Evolutionary conservation across 345 rosid species (phyloP), one percentile per base, ranked within the genome.

Genomic region (Arabidopsis arenosa): DNA sequence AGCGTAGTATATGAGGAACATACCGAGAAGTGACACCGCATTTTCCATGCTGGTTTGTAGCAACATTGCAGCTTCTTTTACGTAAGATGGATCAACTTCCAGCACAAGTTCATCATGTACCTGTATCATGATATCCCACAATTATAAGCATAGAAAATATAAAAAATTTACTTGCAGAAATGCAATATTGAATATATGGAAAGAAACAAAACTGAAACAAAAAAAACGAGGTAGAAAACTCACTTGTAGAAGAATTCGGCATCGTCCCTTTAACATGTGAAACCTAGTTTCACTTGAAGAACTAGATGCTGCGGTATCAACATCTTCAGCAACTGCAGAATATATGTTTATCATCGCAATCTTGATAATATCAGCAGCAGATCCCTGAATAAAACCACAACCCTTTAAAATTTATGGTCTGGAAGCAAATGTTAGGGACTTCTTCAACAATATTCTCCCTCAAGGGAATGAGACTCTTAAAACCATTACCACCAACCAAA

Each of bases 301-400:
- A 79, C 75, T 81, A 73, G 84, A 69, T 56, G 68, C 85, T 71
- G 74, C 68, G 39, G 30, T 54, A 40, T 79, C 78, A 77, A 62
- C 80, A 61, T 85, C 86, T 72, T 80, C 91, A 80, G 71, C 83
- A 68, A 92, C 83, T 26, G 85, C 79, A 8, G 85, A 79, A 82
- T 92, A 80, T 69, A 94, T 81, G 41, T 86, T 89, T 74, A 92
- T 85, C 98, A 89, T 94, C 11, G 97, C 98, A 72, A 90, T 88
- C 87, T 94, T 94, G 75, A 94, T 94, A 77, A 92, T 84, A 76
- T 94, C 98, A 68, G 98, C 98, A 72, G 97, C 97, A 77, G 97
- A 94, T 33, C 97, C 98, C 97, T 94, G 80, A 21, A 45, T 62
- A 78, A 71, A 73, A 58, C 70, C 58, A 58, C 33, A 58, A 66